A percentile compares a stretch with the other conserved stretches of the same genome.
Conservation (phyloP, 2,329 filamentous ascomycete genomes). For the Colletotrichum chrysophilum region DNA sequence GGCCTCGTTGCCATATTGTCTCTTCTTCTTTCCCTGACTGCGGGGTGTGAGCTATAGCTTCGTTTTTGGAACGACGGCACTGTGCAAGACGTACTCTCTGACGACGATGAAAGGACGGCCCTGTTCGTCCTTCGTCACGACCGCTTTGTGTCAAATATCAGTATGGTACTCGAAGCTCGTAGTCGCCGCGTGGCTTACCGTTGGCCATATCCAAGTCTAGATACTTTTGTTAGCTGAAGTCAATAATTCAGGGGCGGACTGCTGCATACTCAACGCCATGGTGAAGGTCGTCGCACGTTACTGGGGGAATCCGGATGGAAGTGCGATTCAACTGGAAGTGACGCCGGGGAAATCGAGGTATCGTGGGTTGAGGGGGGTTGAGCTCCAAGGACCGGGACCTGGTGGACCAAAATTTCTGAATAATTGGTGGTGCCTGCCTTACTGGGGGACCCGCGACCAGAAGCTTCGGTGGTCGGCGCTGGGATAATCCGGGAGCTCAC, state of each 20-base stretch:
- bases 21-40: slow-evolving; percentile 97
- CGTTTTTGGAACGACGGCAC: neutral
- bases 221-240: slow-evolving; percentile 37
- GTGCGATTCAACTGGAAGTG: slow-evolving; percentile 16
- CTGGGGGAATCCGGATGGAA: neutral
- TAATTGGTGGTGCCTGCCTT: slow-evolving; percentile 24
- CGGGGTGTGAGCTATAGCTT: slow-evolving; percentile 24
- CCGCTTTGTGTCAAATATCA: slow-evolving; percentile 46
- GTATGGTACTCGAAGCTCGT: slow-evolving; percentile 21
- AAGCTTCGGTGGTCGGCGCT: slow-evolving; percentile 16
- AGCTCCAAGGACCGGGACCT: slow-evolving; percentile 20
- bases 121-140: slow-evolving; percentile 94
- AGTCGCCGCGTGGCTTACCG: slow-evolving; percentile 57
- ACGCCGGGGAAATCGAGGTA: slow-evolving; percentile 10
- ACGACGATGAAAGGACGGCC: slow-evolving; percentile 98
- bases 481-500: slow-evolving; percentile 21
- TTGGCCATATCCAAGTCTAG: slow-evolving; percentile 84
- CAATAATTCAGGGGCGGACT: neutral
- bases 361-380: slow-evolving; percentile 21
- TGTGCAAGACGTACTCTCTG: slow-evolving; percentile 75
- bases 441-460: slow-evolving; percentile 13
- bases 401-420: slow-evolving; percentile 28
- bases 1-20: slow-evolving; percentile 94
- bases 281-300: slow-evolving; percentile 20
- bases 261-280: slow-evolving; percentile 30